Conservation (phyloP, 768 basidiomycete genomes). For the Fomitopsis pulvina region DNA sequence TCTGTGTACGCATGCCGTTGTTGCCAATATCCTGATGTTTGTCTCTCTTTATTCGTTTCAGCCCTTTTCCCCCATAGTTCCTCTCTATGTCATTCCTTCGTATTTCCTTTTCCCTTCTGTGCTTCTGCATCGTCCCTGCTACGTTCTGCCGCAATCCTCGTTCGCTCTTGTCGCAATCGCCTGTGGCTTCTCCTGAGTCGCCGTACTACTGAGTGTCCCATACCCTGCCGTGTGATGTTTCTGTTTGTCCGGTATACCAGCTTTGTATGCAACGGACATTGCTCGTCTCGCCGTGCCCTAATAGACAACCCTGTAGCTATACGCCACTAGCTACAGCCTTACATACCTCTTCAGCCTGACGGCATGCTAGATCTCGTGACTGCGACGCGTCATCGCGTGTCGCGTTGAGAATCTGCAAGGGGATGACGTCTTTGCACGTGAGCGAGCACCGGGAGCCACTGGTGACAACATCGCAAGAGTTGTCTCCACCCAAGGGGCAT, state of each 20-base stretch:
- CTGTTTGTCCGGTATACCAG: no score
- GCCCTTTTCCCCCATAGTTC: neutral
- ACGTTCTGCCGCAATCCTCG: neutral
- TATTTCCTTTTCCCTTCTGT: neutral
- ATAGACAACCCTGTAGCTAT: no score
- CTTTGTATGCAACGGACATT: no score
- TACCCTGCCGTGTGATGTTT: no score
- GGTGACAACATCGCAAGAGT: neutral
- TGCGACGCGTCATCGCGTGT: neutral
- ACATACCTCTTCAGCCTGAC: no score
- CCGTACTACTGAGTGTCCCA: no score
- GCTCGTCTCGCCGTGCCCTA: no score
- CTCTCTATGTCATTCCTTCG: neutral
- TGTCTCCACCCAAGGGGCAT: neutral
- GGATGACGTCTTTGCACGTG: neutral
- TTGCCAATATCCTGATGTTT: neutral
- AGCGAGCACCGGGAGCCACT: neutral
- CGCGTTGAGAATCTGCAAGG: neutral
- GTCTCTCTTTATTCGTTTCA: neutral
- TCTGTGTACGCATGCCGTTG: neutral
- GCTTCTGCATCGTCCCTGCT: neutral
- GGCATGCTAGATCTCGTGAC: no score
- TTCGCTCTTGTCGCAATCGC: no score
- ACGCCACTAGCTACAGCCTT: no score
- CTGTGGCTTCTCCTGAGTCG: no score